Percentiles rank a stretch among this genome's conserved stretches.
Conservation (phyloP, 768 basidiomycete species). For the Russula foetens region DNA sequence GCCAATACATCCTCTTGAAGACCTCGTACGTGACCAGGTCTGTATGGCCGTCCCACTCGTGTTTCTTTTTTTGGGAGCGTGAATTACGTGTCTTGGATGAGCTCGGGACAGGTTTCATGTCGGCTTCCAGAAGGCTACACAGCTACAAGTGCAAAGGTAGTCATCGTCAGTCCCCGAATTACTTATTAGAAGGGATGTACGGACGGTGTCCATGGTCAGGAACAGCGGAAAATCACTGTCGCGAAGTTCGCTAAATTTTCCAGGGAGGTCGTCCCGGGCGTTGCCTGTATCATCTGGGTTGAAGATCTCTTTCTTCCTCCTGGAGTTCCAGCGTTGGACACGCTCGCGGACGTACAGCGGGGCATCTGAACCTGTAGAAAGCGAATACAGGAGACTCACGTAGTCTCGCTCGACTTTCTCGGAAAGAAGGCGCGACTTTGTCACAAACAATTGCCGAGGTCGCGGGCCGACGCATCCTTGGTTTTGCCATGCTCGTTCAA, state of each 20-base stretch:
- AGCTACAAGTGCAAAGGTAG: conserved; percentile 29
- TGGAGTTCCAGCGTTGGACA: conserved; percentile 17
- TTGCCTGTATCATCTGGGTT: conserved; percentile 37
- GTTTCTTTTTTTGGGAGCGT: neutral
- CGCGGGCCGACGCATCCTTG: conserved; percentile 31
- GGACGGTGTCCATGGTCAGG: conserved; percentile 53
- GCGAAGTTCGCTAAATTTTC: conserved; percentile 43
- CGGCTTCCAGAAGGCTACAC: conserved; percentile 41
- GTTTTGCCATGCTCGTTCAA: conserved; percentile 47
- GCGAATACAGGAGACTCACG: conserved; percentile 38
- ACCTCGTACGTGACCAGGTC: conserved; percentile 35
- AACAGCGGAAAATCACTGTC: conserved; percentile 65
- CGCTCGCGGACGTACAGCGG: conserved; percentile 32
- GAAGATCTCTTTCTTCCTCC: conserved; percentile 26
- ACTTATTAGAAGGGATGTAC: conserved; percentile 5
- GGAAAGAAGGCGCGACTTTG: conserved; percentile 58
- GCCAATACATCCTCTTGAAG: conserved; percentile 51
- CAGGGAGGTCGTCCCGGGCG: conserved; percentile 40
- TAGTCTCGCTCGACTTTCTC: conserved; percentile 68
- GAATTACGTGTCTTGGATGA: neutral
- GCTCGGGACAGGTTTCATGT: conserved; percentile 23
- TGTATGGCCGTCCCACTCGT: neutral
- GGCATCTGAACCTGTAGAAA: conserved; percentile 31
- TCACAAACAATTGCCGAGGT: conserved; percentile 65
- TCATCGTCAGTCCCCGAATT: neutral